phyloP scores from a whole-genome alignment of 139 green algal genomes.

The Astrephomene gubernaculifera region DNA sequence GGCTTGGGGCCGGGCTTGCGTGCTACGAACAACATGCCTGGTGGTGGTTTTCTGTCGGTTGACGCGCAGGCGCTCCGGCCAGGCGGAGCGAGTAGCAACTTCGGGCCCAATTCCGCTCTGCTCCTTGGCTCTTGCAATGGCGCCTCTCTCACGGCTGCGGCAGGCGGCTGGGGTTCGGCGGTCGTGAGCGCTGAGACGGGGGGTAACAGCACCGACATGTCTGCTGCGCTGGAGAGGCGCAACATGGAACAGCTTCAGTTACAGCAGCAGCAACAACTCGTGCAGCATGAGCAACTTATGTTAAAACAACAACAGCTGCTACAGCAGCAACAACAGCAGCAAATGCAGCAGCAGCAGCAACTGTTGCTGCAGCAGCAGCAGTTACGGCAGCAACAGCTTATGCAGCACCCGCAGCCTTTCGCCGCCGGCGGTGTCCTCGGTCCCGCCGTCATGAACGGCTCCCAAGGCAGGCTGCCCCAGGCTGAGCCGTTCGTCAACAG shows the following conservation, averaged over 20 bases:
- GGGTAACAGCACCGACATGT: neutral
- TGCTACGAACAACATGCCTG: too few species aligned
- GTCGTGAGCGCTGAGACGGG: too few species aligned
- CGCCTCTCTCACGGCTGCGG: too few species aligned
- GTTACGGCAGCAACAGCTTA: neutral
- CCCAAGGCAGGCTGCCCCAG: too few species aligned
- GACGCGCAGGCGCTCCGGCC: too few species aligned
- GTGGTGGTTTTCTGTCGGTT: too few species aligned
- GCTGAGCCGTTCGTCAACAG: constrained; percentile 1
- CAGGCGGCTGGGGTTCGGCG: too few species aligned
- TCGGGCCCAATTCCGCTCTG: too few species aligned
- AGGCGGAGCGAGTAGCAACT: too few species aligned
- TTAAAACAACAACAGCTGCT: neutral
- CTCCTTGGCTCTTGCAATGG: too few species aligned
- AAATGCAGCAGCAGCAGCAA: constrained; percentile 4
- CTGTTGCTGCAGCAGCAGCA: neutral
- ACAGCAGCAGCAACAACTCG: neutral
- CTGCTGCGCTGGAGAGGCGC: neutral
- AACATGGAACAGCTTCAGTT: neutral
- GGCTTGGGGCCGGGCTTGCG: too few species aligned
- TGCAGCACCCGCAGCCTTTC: neutral
- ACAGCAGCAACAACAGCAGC: neutral
- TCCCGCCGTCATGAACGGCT: too few species aligned
- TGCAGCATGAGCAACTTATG: neutral
- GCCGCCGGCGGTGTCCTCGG: neutral